A percentile compares a stretch with the other conserved stretches of the same genome.
Evolutionary conservation across 495 filamentous ascomycete genomes (phyloP).

Genomic region (Margaritispora aquatica): DNA sequence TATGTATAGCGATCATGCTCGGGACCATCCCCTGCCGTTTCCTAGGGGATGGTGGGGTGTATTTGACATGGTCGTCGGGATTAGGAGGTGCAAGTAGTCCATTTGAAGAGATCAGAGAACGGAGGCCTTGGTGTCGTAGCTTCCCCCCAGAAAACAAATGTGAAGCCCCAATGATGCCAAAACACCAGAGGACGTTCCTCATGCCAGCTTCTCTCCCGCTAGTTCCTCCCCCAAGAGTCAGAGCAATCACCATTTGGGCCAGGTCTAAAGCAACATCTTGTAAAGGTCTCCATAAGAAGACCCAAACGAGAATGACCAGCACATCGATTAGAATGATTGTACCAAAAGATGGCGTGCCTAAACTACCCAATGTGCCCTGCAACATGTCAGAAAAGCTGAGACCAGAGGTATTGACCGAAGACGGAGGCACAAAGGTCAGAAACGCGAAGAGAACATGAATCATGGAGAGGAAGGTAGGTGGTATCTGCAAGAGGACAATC

Average conservation of each 20-base stretch:
- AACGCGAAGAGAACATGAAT: conserved; percentile 92
- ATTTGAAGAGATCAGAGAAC: conserved; percentile 17
- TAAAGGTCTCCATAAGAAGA: conserved; percentile 83
- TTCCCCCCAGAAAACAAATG: conserved; percentile 38
- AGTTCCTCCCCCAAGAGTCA: conserved; percentile 84
- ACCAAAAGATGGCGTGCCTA: conserved; percentile 64
- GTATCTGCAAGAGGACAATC: conserved; percentile 95
- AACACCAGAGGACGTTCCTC: conserved; percentile 68
- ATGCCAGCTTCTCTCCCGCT: conserved; percentile 67
- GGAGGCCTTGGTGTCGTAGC: conserved; percentile 53
- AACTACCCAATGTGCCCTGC: conserved; percentile 48
- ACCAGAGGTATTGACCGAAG: conserved; percentile 46
- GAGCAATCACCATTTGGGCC: conserved; percentile 93
- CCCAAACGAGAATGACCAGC: conserved; percentile 75
- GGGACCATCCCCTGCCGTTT: conserved; percentile 47
- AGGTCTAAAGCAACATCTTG: conserved; percentile 88
- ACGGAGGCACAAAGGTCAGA: conserved; percentile 86
- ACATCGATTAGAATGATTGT: conserved; percentile 79
- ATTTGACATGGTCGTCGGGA: conserved; percentile 36
- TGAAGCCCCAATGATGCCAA: conserved; percentile 66
- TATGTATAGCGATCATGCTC: conserved; percentile 75
- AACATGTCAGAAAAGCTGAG: conserved; percentile 60
- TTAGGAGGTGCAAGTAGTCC: conserved; percentile 23
- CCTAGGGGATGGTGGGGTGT: conserved; percentile 33
- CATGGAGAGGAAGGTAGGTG: conserved; percentile 80